Evolutionary conservation across 164 flowering plant species (phyloP), one percentile per base, ranked within the genome.

Genomic region (Vitis cinerea): DNA sequence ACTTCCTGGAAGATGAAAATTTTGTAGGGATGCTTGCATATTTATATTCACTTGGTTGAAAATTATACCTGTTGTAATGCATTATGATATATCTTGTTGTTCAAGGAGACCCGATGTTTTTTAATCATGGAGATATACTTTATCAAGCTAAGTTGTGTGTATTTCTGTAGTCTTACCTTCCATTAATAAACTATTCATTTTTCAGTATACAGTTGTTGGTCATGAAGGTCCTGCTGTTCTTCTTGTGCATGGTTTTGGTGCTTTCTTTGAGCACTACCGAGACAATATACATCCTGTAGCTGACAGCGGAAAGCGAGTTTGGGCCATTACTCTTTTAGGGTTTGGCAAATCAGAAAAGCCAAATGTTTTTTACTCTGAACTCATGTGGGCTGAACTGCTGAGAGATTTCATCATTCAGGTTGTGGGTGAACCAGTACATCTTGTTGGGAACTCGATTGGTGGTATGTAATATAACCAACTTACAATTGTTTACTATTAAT

Each of bases 171-270:
- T 61, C 67, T 60, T 30, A 10, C 58, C 50, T 31, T 69, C 29
- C 63, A 48, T 55, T 68, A 31, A 60, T 9, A 17, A 64, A 29
- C 47, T 47, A n/a, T 49, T 69, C 60, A 63, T 66, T 61, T 68
- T 75, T 49, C 84, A 93, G 98, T 93, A 93, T 70, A 83, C 93
- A 73, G 88, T 83, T 72, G 80, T 74, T 75, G 98, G 98, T 56
- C 63, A 78, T 52, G 82, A 81, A 78, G 98, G 98, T 62, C 98
- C 98, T 74, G 85, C 92, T 59, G 54, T 83, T 75, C 87, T 93
- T 69, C 87, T 93, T 53, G 97, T 91, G 17, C 98, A 93, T 82
- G 98, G 98, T 77, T 93, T 93, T 79, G 98, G 98, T 71, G 97
- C 97, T 49, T 90, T 86, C 77, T 72, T 83, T 78, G 97, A 91